phyloP scores from a whole-genome alignment of 164 flowering plant species.

The Stephania yunnanensis region DNA sequence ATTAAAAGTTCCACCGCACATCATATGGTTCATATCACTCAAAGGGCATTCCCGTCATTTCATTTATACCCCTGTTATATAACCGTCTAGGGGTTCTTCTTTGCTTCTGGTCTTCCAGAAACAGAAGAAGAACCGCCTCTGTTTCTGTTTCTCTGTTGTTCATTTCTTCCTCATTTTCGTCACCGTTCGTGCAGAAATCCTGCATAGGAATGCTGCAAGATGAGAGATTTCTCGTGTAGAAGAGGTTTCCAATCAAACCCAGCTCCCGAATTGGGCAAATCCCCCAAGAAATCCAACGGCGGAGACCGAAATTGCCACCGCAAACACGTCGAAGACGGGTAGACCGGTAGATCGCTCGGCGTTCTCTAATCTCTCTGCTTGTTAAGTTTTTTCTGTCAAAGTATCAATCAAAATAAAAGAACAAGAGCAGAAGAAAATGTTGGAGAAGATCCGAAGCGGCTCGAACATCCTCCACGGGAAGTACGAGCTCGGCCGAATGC shows the following conservation, averaged over 20 bases:
- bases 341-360: constrained; percentile 10
- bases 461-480: constrained; percentile 24
- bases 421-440: neutral
- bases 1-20: neutral
- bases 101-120: neutral
- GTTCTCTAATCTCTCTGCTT: neutral
- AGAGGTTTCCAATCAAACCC: neutral
- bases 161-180: neutral
- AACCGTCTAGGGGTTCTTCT: neutral
- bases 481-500: constrained; percentile 30
- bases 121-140: neutral
- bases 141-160: neutral
- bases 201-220: constrained; percentile 61
- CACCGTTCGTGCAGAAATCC: neutral
- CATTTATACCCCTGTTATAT: neutral
- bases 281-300: constrained; percentile 18
- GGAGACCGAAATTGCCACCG: constrained; percentile 57
- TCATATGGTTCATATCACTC: neutral
- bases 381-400: neutral
- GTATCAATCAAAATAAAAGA: neutral
- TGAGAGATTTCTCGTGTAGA: constrained; percentile 25
- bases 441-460: constrained; percentile 2
- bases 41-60: neutral
- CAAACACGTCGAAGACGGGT: constrained; percentile 71
- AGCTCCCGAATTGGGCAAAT: constrained; percentile 20